Base-by-base conservation (phyloP, 208 protist species). In the Leishmania aethiopica region DNA sequence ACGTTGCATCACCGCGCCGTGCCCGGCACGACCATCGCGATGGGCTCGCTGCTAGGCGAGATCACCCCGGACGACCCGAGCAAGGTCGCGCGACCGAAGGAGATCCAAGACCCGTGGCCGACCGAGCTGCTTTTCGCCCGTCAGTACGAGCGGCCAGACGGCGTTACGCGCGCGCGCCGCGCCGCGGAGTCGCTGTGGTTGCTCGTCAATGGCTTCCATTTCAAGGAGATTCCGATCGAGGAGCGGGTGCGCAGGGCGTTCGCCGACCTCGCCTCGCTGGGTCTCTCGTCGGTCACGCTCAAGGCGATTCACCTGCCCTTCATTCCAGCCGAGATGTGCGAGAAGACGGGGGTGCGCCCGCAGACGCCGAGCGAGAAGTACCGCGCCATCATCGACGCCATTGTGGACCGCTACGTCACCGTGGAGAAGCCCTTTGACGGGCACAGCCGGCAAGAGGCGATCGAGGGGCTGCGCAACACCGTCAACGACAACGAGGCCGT, bases 61-160 rank as follows among this genome's bases (percentile, higher is more conserved):
- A 90, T 99, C 49, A 95, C 95, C 3, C 94, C 99, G 1, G 97
- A 99, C 70, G 98, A 99, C 83, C 94, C 95, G 17, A 94, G 90
- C 73, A 96, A 95, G 81, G 92, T 99, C 15, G 47, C 87, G 53
- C 84, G 90, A 10, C 86, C 94, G 19, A 78, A 79, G 19, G 91
- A 95, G 51, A 90, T 87, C 40, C 84, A 86, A 72, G 91, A 96
- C 64, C 80, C 84, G 76, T 97, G 94, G 93, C 92, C 94, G 40
- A 73, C 77, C 15, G 80, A 86, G 66, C 74, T 97, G 25, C 76
- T 93, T 28, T 62, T 81, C 28, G 88, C 92, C 45, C 79, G 83
- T 35, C 83, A 88, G 77, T 88, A 88, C 80, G 92, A 96, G 79
- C 83, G 90, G 2, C 90, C 89, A 2, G 91, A 95, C 80, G 91